These are phyloP conservation scores for Phytophthora foliorum DNA, from an alignment of 352 stramenopile genomes.

Conservation along the genomic window DNA sequence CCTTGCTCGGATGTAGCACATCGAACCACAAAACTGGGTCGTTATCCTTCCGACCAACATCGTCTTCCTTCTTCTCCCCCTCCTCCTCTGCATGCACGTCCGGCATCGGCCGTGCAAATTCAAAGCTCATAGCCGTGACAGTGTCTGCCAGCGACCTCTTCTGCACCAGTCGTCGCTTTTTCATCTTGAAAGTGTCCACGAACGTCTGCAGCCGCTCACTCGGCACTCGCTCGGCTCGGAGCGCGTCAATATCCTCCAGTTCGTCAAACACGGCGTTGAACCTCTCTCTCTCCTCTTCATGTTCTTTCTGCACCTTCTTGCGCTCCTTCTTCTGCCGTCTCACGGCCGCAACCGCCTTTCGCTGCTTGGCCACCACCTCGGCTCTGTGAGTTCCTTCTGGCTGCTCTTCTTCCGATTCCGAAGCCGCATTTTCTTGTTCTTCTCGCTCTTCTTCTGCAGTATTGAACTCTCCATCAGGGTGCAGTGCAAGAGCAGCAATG, in stretches of 20 bases:
- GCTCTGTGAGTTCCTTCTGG: slow-evolving; percentile 18
- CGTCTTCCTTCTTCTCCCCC: neutral
- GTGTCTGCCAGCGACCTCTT: slow-evolving; percentile 74
- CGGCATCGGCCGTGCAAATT: slow-evolving; percentile 57
- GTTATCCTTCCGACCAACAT: slow-evolving; percentile 15
- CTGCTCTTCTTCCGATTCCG: slow-evolving; percentile 23
- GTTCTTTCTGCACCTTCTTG: slow-evolving; percentile 35
- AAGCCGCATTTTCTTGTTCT: slow-evolving; percentile 25
- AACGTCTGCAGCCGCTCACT: slow-evolving; percentile 63
- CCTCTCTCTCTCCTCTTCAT: slow-evolving; percentile 38
- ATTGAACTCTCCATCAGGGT: slow-evolving; percentile 38
- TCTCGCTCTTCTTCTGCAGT: slow-evolving; percentile 27
- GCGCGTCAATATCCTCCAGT: slow-evolving; percentile 49
- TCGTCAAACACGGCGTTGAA: slow-evolving; percentile 42
- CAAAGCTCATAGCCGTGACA: slow-evolving; percentile 64
- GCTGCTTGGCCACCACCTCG: slow-evolving; percentile 35
- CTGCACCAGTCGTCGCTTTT: slow-evolving; percentile 53
- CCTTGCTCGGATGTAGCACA: slow-evolving; percentile 77
- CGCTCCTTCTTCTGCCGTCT: slow-evolving; percentile 30
- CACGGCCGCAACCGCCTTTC: slow-evolving; percentile 17
- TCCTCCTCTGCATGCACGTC: slow-evolving; percentile 19
- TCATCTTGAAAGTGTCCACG: slow-evolving; percentile 58
- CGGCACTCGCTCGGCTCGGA: slow-evolving; percentile 55
- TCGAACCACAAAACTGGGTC: slow-evolving; percentile 80
- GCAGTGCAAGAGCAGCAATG: slow-evolving; percentile 60